Evolutionary conservation across 2,329 filamentous ascomycete genomes (phyloP).

Genomic region (Colletotrichum paranaense): DNA sequence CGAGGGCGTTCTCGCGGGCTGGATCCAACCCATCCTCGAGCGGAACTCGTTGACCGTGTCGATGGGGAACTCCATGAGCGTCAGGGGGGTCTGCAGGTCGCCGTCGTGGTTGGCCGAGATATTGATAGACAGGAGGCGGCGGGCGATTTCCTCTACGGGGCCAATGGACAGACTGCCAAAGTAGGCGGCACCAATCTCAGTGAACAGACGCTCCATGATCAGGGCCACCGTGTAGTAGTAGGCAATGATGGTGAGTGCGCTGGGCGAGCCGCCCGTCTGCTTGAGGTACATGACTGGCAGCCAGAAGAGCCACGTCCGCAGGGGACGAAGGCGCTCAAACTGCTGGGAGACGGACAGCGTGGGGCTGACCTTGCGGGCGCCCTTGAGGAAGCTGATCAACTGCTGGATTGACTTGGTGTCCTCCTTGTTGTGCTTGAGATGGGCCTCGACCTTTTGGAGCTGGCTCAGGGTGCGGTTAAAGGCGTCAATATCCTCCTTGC

Average conservation of each 20-base stretch:
- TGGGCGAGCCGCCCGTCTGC: conserved; percentile 79
- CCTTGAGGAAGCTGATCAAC: conserved; percentile 78
- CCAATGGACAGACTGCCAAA: conserved; percentile 83
- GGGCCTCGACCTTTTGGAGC: conserved; percentile 74
- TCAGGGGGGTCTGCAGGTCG: conserved; percentile 70
- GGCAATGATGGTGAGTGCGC: conserved; percentile 84
- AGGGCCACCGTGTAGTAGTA: conserved; percentile 93
- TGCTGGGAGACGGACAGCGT: conserved; percentile 81
- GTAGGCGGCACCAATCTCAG: conserved; percentile 90
- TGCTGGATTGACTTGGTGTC: conserved; percentile 76
- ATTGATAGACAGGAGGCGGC: conserved; percentile 77
- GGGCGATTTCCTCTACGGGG: conserved; percentile 88
- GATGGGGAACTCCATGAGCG: conserved; percentile 79
- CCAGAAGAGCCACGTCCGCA: conserved; percentile 96
- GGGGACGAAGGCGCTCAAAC: conserved; percentile 88
- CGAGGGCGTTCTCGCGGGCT: conserved; percentile 68
- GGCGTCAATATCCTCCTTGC: conserved; percentile 77
- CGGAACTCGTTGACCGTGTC: conserved; percentile 77
- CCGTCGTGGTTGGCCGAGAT: conserved; percentile 66
- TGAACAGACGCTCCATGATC: conserved; percentile 89
- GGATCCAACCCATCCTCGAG: conserved; percentile 74
- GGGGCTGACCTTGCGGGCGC: conserved; percentile 77
- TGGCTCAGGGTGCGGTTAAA: conserved; percentile 75
- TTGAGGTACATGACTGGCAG: conserved; percentile 87
- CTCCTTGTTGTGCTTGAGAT: conserved; percentile 76